Evolutionary conservation across 2,329 filamentous ascomycete genomes (phyloP), one percentile per base, ranked within the genome.

Genomic region (Phaeosphaeriaceae sp.): DNA sequence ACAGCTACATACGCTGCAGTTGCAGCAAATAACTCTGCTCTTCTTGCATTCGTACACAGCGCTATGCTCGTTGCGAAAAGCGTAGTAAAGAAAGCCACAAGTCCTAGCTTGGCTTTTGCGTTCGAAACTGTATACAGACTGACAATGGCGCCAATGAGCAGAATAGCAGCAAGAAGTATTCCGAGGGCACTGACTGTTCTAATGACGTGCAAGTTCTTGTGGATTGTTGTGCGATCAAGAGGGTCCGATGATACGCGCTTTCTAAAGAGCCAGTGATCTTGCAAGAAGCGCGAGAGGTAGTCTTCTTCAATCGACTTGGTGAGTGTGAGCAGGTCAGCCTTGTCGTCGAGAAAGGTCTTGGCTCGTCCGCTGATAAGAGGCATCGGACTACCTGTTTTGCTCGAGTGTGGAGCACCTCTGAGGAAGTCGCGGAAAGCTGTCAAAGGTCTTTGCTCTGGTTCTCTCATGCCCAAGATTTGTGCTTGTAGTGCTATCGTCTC

Each of bases 141-240:
- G 1, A 67, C 54, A 8, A 73, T 68, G 3, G 71, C 65, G 1
- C 63, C 66, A 10, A 73, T 62, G 7, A 73, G 54, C 3, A 72
- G 51, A 3, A 68, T 30, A 3, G 66, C 66, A 9, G 70, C 66
- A 2, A 66, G 52, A 0, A 57, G 17, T 17, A 65, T 43, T 22
- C 52, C 56, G 17, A 66, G 30, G 0, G 48, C 46, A 0, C 48
- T 48, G 2, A 67, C 64, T 1, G 60, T 66, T 2, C 55, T 55
- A 3, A 57, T 48, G 10, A 68, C 49, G 26, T 59, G 52, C n/a
- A 28, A 13, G 50, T 52, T 59, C 23, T 57, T 64, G 55, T 58
- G 59, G 44, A 58, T 40, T 0, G 52, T 55, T 7, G 64, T 61
- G 15, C 50, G 52, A 43, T 60, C 58, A 10, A 61, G 22, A 10